Base-by-base conservation (phyloP, 2,329 filamentous ascomycete species). In the Aschersonia sp. region DNA sequence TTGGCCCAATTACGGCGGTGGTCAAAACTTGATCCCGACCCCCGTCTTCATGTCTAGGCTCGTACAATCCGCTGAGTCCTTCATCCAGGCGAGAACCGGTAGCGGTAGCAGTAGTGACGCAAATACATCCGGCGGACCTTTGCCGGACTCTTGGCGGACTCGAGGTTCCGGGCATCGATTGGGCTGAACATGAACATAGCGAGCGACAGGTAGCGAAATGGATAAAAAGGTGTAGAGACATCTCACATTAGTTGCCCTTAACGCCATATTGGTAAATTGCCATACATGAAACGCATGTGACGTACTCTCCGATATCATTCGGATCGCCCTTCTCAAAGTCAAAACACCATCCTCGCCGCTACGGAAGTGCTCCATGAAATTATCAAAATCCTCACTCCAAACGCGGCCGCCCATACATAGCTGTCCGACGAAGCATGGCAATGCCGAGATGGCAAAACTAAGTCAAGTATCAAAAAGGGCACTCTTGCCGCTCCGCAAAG, bases 1-100 rank as follows among this genome's bases (percentile, higher is more conserved):
- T 42, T 97, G 89, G 73, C 92, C 92, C 4, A 80, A 85, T 48
- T 92, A 92, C 60, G 91, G 89, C 32, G 85, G 86, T 48, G 92
- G 92, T 0, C 73, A 71, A 46, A 94, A 89, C 59, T 73, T 83
- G 45, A 72, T 96, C 38, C 71, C 74, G 10, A 92, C 89, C 0
- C 92, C 92, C 2, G 62, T 64, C 5, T 80, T 89, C 54, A 66
- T 97, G 50, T 80, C 78, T 50, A 74, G 74, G 48, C 75, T 85
- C 55, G 84, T 91, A 50, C 68, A 71, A 50, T 73, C 66, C 4
- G 54, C 56, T 5, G 56, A 55, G 4, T 47, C 54, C 4, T 5
- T 52, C 0, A 30, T 49, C 2, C 47, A 53, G 7, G 49, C 56
- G 43, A 51, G 49, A 1, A 54, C 56, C 56, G 85, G 86, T 4